These are phyloP conservation scores for Davidsoniella eucalypti DNA, from an alignment of 2,329 filamentous ascomycete species.

Conservation along the genomic window DNA sequence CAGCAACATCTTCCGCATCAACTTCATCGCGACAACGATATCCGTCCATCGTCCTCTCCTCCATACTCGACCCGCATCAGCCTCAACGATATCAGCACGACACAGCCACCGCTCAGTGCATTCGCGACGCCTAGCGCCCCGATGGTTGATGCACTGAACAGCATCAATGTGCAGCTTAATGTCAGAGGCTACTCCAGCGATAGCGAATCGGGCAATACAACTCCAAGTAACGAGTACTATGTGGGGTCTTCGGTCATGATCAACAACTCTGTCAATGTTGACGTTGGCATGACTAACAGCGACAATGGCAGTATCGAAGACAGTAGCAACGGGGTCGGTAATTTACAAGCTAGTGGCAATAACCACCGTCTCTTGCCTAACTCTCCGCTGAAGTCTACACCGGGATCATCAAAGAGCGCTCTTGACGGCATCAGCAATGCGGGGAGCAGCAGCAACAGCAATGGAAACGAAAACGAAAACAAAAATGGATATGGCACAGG, in stretches of 20 bases:
- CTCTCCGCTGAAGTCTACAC: too few species aligned
- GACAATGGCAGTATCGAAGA: not conserved
- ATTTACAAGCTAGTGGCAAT: not conserved
- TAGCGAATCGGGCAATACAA: not conserved
- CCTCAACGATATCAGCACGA: conserved; percentile 1
- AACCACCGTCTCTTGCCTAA: not conserved
- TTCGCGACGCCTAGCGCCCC: conserved; percentile 8
- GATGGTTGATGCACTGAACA: conserved; percentile 9
- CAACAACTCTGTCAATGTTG: not conserved
- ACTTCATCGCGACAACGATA: not conserved
- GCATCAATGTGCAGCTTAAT: conserved; percentile 1
- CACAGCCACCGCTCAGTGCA: conserved; percentile 3
- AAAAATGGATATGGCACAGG: not conserved
- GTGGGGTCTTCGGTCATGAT: too few species aligned
- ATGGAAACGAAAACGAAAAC: not conserved
- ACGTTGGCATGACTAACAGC: not conserved
- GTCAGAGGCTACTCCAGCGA: not conserved
- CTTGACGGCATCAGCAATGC: not conserved
- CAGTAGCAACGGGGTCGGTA: not conserved
- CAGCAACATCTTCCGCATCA: not conserved
- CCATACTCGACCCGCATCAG: conserved; percentile 4
- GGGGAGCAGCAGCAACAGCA: not conserved
- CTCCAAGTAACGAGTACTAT: not conserved
- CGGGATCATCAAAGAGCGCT: too few species aligned
- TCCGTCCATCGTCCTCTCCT: not conserved